Evolutionary conservation across 202 grass and related monocot genomes (phyloP).

Genomic region (Elaeis oleifera): DNA sequence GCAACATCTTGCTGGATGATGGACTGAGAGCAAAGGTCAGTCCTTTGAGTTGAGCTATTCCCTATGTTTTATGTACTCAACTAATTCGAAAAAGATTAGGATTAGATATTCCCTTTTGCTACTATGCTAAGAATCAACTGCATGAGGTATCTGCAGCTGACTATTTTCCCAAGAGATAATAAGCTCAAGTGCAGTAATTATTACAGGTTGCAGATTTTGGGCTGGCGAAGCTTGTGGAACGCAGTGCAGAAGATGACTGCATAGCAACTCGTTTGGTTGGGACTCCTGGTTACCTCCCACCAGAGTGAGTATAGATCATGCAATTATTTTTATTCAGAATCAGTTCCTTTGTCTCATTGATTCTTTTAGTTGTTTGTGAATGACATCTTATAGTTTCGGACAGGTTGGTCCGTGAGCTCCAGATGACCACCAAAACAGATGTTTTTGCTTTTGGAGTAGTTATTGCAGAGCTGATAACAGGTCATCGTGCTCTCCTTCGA

Average conservation of each 20-base stretch:
- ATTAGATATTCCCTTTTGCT: background rate
- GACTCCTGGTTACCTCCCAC: conserved; percentile 66
- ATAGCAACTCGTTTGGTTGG: conserved; percentile 64
- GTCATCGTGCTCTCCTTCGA: conserved; percentile 37
- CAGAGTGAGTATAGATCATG: conserved; percentile 39
- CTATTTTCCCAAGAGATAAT: too few relatives aligned
- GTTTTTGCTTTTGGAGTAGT: conserved; percentile 78
- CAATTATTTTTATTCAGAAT: background rate
- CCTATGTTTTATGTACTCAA: background rate
- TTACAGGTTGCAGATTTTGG: conserved; percentile 65
- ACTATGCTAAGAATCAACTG: too few relatives aligned
- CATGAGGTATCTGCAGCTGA: too few relatives aligned
- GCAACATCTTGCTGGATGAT: conserved; percentile 60
- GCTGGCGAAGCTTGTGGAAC: conserved; percentile 54
- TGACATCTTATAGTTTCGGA: background rate
- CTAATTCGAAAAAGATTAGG: background rate
- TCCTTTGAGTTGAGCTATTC: background rate
- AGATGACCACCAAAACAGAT: conserved; percentile 41
- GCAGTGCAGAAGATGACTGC: conserved; percentile 39
- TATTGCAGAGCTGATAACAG: conserved; percentile 55
- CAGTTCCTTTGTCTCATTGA: background rate
- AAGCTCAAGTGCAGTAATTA: background rate
- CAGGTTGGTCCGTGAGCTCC: conserved; percentile 21
- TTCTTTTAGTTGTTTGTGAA: background rate
- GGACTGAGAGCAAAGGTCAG: conserved; percentile 57